Base-by-base conservation (phyloP, 768 basidiomycete species). In the Lactarius psammicola region DNA sequence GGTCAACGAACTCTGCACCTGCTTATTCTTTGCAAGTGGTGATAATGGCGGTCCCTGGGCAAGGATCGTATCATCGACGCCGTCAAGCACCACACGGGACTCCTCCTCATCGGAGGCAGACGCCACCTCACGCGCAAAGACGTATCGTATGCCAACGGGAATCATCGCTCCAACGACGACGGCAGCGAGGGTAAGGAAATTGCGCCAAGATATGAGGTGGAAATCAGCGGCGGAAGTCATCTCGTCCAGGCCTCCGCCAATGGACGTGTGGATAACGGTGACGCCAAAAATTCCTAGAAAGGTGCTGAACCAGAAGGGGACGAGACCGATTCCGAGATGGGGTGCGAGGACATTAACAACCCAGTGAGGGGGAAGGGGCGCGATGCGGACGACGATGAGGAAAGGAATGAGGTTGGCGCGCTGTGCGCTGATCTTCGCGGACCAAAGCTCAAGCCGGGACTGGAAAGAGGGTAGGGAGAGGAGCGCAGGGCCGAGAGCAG, bases 181-280 rank as follows among this genome's bases (percentile, higher is more conserved):
- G 0, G 92, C 92, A 1, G 87, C 83, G 26, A 98, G 80, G 13
- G 89, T 86, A 68, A 96, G 83, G 73, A 95, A 91, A 77, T 98
- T 98, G 66, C 85, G 84, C 87, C 90, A 89, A 63, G 94, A 96
- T 69, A 98, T 85, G 57, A 98, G 83, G 76, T 96, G 88, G 74
- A 98, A 98, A 75, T 98, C 96, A 38, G 85, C 90, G 1, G 95
- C 82, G 54, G 88, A 89, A 6, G 95, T 96, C 96, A 98, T 98
- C 66, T 94, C 87, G 70, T 98, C 95, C 33, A 98, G 81, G 8
- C 95, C 89, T 15, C 91, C 88, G 1, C 94, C 94, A 67, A 98
- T 98, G 17, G 94, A 93, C 0, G 94, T 95, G 73, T 98, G 95
- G 71, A 98, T 98, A 69, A 95, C 92, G 1, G 87, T 87, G 53